Percentiles rank a stretch among this genome's conserved stretches.
These are phyloP conservation scores for Centrapalus pauciflorus DNA, from an alignment of 129 eudicot species.

Conservation along the genomic window DNA sequence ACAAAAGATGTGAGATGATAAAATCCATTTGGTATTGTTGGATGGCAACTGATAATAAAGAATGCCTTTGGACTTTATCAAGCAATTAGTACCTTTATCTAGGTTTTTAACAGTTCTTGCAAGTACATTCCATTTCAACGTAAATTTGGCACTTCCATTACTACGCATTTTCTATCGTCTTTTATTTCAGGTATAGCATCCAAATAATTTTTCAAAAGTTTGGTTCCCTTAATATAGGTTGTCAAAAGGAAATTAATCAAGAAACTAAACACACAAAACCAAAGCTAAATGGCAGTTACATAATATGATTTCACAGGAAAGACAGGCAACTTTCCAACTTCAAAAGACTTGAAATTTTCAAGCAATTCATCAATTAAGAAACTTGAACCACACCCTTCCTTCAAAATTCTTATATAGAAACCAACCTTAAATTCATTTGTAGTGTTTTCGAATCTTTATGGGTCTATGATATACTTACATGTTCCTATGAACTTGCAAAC, in stretches of 20 bases:
- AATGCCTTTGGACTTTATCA: too few species aligned
- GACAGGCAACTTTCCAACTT: background rate
- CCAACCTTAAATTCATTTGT: background rate
- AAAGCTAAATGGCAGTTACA: background rate
- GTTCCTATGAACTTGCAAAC: too few species aligned
- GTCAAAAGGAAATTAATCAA: background rate
- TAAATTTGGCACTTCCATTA: background rate
- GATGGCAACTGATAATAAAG: background rate
- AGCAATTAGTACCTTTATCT: too few species aligned
- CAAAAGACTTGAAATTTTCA: background rate
- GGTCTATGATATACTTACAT: background rate
- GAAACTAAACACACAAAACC: background rate
- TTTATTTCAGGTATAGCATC: background rate
- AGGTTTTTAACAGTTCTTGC: too few species aligned
- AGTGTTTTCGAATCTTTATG: background rate
- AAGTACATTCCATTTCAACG: background rate
- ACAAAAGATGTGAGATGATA: too few species aligned
- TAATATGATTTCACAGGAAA: background rate
- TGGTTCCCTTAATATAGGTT: background rate
- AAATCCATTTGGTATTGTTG: background rate
- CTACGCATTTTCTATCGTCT: background rate
- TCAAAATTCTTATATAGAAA: background rate
- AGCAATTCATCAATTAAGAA: slow-evolving; percentile 1
- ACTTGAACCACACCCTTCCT: background rate
- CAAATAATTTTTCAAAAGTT: background rate